These are phyloP conservation scores for Colletotrichum aenigma DNA, from an alignment of 2,329 filamentous ascomycete species.

Conservation along the genomic window DNA sequence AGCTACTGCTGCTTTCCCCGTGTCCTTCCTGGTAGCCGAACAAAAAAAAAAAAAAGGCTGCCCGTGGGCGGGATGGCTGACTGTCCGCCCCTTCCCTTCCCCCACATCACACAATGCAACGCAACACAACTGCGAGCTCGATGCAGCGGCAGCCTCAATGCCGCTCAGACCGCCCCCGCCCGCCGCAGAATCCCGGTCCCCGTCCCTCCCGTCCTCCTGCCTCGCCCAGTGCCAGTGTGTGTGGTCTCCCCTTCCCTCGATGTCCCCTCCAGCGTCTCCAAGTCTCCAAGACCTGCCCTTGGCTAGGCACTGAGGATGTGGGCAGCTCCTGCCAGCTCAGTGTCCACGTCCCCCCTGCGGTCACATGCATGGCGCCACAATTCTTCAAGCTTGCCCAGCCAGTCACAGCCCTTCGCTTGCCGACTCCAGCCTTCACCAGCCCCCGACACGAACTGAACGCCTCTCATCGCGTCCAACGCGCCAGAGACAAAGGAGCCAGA, in stretches of 20 bases:
- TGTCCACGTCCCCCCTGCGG: constrained; percentile 11
- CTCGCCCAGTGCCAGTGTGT: not conserved
- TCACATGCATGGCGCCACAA: constrained; percentile 18
- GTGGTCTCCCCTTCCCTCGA: not conserved
- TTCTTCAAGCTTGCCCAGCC: constrained; percentile 7
- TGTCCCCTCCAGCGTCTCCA: not conserved
- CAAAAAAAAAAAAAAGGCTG: not conserved
- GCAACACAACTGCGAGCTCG: not conserved
- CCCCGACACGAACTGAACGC: not conserved
- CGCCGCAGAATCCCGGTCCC: not conserved
- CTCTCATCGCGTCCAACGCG: constrained; percentile 18
- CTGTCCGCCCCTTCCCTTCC: not conserved
- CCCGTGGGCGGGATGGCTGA: not conserved
- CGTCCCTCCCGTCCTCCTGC: not conserved
- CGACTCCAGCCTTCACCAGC: constrained; percentile 13
- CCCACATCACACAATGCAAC: not conserved
- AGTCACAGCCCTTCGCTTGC: not conserved
- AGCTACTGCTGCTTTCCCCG: not conserved
- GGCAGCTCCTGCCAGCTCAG: not conserved
- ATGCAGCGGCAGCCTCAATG: not conserved
- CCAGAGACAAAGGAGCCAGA: constrained; percentile 8
- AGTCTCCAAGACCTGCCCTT: not conserved
- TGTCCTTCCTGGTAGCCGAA: constrained; percentile 7
- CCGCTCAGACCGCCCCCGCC: constrained; percentile 12
- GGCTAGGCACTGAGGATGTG: not conserved